A percentile compares a stretch with the other conserved stretches of the same genome.
Conservation (phyloP, 208 protist genomes). For the Paratrypanosoma confusum region DNA sequence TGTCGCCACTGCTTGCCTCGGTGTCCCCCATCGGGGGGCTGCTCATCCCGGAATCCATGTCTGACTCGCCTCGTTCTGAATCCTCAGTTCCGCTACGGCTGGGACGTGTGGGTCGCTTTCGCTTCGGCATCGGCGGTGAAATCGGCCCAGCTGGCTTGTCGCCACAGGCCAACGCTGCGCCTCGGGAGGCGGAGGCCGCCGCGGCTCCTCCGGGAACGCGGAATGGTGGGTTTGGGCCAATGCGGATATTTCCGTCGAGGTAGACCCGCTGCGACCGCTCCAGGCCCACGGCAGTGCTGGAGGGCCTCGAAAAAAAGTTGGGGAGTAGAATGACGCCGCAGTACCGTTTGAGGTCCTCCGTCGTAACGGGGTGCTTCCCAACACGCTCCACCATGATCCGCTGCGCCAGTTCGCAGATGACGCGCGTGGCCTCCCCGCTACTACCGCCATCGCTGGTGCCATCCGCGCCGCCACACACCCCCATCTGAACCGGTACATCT, state of each 20-base stretch:
- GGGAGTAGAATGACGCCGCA: slow-evolving; percentile 52
- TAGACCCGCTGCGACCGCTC: slow-evolving; percentile 31
- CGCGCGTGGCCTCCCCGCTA: slow-evolving; percentile 25
- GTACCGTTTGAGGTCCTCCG: slow-evolving; percentile 52
- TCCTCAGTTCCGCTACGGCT: too few relatives aligned
- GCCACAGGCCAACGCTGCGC: too few relatives aligned
- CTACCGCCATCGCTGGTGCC: too few relatives aligned
- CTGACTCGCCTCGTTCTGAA: too few relatives aligned
- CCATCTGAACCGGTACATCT: slow-evolving; percentile 47
- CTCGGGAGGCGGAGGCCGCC: neutral
- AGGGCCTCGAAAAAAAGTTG: slow-evolving; percentile 39
- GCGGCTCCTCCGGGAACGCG: slow-evolving; percentile 9
- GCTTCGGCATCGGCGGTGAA: too few relatives aligned
- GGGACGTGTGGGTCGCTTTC: too few relatives aligned
- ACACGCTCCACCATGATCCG: slow-evolving; percentile 54
- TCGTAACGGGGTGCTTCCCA: slow-evolving; percentile 33
- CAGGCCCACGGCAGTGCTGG: slow-evolving; percentile 7
- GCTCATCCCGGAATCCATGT: too few relatives aligned
- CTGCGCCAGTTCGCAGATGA: slow-evolving; percentile 65
- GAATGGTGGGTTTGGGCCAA: slow-evolving; percentile 41
- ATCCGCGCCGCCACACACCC: too few relatives aligned
- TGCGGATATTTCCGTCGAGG: slow-evolving; percentile 25
- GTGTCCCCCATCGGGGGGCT: too few relatives aligned
- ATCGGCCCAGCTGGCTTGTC: too few relatives aligned
- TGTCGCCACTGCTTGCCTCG: too few relatives aligned